Conservation (phyloP, 2,329 filamentous ascomycete species). For the Neofusicoccum kwambonambiense region DNA sequence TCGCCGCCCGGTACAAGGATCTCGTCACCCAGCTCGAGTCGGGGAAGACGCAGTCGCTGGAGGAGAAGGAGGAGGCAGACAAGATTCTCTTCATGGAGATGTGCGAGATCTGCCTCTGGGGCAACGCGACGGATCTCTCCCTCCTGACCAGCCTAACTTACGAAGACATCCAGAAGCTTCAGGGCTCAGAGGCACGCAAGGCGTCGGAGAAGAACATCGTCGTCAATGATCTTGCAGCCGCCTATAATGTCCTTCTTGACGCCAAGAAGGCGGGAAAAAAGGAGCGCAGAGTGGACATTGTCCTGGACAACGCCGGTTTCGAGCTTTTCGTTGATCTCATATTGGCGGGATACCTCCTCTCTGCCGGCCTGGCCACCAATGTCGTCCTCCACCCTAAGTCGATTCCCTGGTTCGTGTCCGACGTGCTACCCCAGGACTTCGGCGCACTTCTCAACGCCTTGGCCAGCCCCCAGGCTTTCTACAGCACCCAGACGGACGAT, state of each 20-base stretch:
- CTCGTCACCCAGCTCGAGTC: slow-evolving; percentile 66
- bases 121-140: slow-evolving; percentile 92
- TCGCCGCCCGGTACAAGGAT: slow-evolving; percentile 75
- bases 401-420: slow-evolving; percentile 97
- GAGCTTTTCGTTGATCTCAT: slow-evolving; percentile 95
- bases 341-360: slow-evolving; percentile 84
- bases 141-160: slow-evolving; percentile 87
- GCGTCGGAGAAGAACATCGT: slow-evolving; percentile 88
- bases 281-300: slow-evolving; percentile 82
- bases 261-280: slow-evolving; percentile 62
- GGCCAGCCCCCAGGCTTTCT: slow-evolving; percentile 75
- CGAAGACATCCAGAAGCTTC: slow-evolving; percentile 94
- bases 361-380: slow-evolving; percentile 78
- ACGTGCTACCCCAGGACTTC: slow-evolving; percentile 87
- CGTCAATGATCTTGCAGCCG: slow-evolving; percentile 74
- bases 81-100: slow-evolving; percentile 83
- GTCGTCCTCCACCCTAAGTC: slow-evolving; percentile 90
- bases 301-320: slow-evolving; percentile 96
- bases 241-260: slow-evolving; percentile 67
- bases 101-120: slow-evolving; percentile 96
- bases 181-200: slow-evolving; percentile 84
- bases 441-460: slow-evolving; percentile 76
- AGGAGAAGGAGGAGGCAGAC: slow-evolving; percentile 63
- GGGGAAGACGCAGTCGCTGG: slow-evolving; percentile 40
- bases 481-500: slow-evolving; percentile 71